Conservation (phyloP, 495 filamentous ascomycete genomes). For the Aspergillus egyptiacus region DNA sequence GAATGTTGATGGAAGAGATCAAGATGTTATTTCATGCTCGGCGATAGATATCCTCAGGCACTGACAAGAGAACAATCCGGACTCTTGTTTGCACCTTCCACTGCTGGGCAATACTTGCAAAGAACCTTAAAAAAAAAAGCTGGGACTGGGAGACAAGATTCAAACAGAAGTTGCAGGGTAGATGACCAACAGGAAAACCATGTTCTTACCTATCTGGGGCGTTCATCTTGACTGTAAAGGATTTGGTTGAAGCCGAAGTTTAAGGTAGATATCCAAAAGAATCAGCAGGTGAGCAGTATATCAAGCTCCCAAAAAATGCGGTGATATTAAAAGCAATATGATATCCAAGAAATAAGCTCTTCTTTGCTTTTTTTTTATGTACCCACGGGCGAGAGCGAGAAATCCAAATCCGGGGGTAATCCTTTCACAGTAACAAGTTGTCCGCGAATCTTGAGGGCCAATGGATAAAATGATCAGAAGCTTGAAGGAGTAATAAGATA, state of each 20-base stretch:
- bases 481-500: not conserved
- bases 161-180: slow-evolving; percentile 2
- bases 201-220: slow-evolving; percentile 58
- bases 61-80: no score
- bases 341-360: not conserved
- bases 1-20: not conserved
- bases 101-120: not conserved
- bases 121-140: not conserved
- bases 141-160: not conserved
- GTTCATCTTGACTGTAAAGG: slow-evolving; percentile 50
- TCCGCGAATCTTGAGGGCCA: no score
- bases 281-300: not conserved
- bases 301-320: not conserved
- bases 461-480: not conserved
- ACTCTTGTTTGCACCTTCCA: not conserved
- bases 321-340: not conserved
- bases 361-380: not conserved
- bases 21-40: no score
- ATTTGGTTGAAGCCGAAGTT: not conserved
- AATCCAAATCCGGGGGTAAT: no score
- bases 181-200: not conserved
- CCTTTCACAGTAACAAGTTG: no score
- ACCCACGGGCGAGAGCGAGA: not conserved
- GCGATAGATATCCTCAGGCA: no score
- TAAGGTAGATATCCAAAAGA: slow-evolving; percentile 3